Percentiles rank a stretch among this genome's conserved stretches.
phyloP scores from a whole-genome alignment of 192 early-diverging fungal species.

The Podochytrium sp. region DNA sequence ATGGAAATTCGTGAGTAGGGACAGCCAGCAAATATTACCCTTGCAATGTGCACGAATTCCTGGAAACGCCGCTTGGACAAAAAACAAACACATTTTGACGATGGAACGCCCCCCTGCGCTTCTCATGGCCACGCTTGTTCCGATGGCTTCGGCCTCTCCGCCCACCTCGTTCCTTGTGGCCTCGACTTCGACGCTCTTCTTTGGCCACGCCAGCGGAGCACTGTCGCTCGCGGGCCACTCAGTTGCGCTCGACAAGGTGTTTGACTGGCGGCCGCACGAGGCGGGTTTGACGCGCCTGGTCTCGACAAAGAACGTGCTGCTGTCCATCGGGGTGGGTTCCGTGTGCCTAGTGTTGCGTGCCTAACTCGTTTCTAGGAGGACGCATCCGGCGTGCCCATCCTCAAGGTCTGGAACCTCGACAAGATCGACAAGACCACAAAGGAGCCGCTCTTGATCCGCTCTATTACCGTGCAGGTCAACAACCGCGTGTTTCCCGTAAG shows the following conservation, averaged over 20 bases:
- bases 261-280: slow-evolving; percentile 4
- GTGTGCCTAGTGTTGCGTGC: background rate
- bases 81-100: background rate
- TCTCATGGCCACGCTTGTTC: background rate
- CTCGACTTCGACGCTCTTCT: background rate
- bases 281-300: background rate
- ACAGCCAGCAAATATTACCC: too few relatives aligned
- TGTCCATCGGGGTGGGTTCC: slow-evolving; percentile 7
- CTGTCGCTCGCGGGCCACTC: background rate
- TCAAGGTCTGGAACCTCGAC: slow-evolving; percentile 86
- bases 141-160: background rate
- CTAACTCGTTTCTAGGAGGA: slow-evolving; percentile 40
- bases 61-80: too few relatives aligned
- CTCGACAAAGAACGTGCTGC: background rate
- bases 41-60: too few relatives aligned
- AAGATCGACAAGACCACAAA: slow-evolving; percentile 56
- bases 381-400: slow-evolving; percentile 54
- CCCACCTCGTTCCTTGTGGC: background rate
- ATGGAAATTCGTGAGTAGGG: too few relatives aligned
- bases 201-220: background rate
- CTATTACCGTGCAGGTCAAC: slow-evolving; percentile 69
- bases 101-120: background rate
- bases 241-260: background rate
- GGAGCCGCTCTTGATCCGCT: slow-evolving; percentile 61
- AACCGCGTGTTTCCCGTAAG: slow-evolving; percentile 69